These are phyloP conservation scores for Colletotrichum australisinense DNA, from an alignment of 2,329 filamentous ascomycete species.

Conservation along the genomic window DNA sequence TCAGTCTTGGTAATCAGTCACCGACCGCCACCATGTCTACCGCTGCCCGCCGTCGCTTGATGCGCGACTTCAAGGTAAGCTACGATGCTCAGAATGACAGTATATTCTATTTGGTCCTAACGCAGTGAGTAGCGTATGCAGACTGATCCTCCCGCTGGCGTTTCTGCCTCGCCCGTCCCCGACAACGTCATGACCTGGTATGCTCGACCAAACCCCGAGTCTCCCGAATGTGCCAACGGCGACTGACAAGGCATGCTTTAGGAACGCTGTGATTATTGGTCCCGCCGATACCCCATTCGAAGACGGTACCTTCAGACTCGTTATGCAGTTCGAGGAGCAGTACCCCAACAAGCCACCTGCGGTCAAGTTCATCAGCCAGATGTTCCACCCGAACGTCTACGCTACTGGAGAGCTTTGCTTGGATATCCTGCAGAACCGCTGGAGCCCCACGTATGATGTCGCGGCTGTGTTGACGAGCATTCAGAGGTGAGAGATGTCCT, in stretches of 20 bases:
- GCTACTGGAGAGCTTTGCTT: slow-evolving; percentile 95
- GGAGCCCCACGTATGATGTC: slow-evolving; percentile 99
- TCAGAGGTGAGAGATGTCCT: slow-evolving; percentile 75
- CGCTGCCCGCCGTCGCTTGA: slow-evolving; percentile 91
- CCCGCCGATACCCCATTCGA: slow-evolving; percentile 98
- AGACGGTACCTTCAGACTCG: slow-evolving; percentile 95
- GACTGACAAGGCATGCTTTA: slow-evolving; percentile 49
- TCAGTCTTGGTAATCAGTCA: slow-evolving; percentile 23
- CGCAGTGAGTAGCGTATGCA: slow-evolving; percentile 86
- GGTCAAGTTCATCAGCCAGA: slow-evolving; percentile 98
- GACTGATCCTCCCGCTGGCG: slow-evolving; percentile 95
- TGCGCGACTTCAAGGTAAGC: slow-evolving; percentile 97
- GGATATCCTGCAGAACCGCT: slow-evolving; percentile 96
- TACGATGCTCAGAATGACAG: slow-evolving; percentile 26
- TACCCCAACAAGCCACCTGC: slow-evolving; percentile 98
- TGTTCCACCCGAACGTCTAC: slow-evolving; percentile 99
- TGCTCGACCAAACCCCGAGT: slow-evolving; percentile 40
- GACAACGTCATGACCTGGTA: slow-evolving; percentile 99
- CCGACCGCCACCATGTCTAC: slow-evolving; percentile 74
- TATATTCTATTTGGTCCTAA: slow-evolving; percentile 1
- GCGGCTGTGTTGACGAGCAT: slow-evolving; percentile 97
- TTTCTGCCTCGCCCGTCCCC: slow-evolving; percentile 94
- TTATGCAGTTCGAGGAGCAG: slow-evolving; percentile 99
- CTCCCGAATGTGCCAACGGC: not conserved
- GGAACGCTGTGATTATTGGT: slow-evolving; percentile 99